Evolutionary conservation across 2,329 filamentous ascomycete genomes (phyloP).

Genomic region (Neofusicoccum sp.): DNA sequence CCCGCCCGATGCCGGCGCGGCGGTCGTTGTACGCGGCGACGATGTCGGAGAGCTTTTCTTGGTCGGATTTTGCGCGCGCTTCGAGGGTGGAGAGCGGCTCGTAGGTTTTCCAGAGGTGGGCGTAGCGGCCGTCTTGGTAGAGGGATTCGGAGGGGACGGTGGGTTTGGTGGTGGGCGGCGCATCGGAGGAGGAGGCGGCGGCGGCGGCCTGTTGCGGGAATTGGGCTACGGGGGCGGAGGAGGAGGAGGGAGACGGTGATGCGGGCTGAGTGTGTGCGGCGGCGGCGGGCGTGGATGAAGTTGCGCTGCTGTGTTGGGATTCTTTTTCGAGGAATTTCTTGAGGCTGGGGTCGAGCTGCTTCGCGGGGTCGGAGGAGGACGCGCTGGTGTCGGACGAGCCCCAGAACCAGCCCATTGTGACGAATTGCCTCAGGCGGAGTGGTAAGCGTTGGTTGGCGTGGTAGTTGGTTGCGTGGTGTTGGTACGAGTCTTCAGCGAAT

Average conservation of each 20-base stretch:
- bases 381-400: conserved; percentile 39
- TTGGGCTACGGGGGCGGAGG: conserved; percentile 23
- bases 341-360: conserved; percentile 76
- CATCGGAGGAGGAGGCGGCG: not conserved
- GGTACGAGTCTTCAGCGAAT: not conserved
- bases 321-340: conserved; percentile 83
- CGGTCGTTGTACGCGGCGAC: conserved; percentile 82
- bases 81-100: conserved; percentile 69
- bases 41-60: conserved; percentile 77
- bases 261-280: conserved; percentile 5
- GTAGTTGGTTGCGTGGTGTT: not conserved
- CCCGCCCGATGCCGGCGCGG: conserved; percentile 71
- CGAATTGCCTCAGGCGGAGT: not conserved
- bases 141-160: conserved; percentile 54
- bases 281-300: conserved; percentile 20
- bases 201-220: conserved; percentile 10
- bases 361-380: conserved; percentile 59
- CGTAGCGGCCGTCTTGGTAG: conserved; percentile 70
- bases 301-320: conserved; percentile 52
- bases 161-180: conserved; percentile 26
- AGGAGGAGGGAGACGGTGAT: conserved; percentile 47
- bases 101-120: conserved; percentile 92
- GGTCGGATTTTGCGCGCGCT: conserved; percentile 66
- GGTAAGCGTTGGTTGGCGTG: not conserved
- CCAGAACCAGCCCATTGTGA: conserved; percentile 64